These are phyloP conservation scores for Crucibulum laeve DNA, from an alignment of 768 basidiomycete species.

Conservation along the genomic window DNA sequence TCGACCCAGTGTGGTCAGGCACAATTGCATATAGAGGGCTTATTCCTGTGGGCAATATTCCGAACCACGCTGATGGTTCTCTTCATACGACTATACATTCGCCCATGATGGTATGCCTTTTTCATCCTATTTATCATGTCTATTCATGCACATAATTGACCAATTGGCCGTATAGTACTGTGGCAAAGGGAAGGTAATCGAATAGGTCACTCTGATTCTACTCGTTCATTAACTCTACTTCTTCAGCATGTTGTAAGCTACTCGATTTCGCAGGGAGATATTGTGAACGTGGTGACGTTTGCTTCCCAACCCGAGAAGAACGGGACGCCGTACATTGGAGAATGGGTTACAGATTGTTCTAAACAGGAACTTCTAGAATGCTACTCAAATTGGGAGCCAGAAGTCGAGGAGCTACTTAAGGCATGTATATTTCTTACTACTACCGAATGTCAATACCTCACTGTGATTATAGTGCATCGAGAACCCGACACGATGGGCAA, in stretches of 20 bases:
- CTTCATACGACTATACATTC: slow-evolving; percentile 26
- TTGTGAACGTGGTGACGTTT: slow-evolving; percentile 43
- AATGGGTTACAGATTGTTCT: slow-evolving; percentile 26
- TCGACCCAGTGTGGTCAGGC: slow-evolving; percentile 44
- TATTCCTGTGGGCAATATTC: slow-evolving; percentile 33
- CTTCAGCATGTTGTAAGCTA: slow-evolving; percentile 44
- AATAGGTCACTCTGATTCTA: neutral
- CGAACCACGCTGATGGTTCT: slow-evolving; percentile 12
- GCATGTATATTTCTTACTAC: slow-evolving; percentile 8
- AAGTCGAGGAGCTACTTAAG: slow-evolving; percentile 22
- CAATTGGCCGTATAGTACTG: slow-evolving; percentile 35
- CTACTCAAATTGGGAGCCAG: slow-evolving; percentile 28
- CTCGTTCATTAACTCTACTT: neutral
- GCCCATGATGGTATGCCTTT: slow-evolving; percentile 39
- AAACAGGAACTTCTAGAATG: slow-evolving; percentile 27
- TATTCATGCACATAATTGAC: slow-evolving; percentile 4
- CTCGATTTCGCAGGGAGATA: slow-evolving; percentile 36
- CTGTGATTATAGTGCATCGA: slow-evolving; percentile 19
- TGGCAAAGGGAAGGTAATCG: slow-evolving; percentile 37
- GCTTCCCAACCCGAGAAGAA: slow-evolving; percentile 30
- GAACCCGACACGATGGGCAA: slow-evolving; percentile 31
- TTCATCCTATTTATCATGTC: neutral
- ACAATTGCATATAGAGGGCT: slow-evolving; percentile 42
- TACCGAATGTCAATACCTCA: neutral
- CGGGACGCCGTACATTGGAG: slow-evolving; percentile 17